A percentile compares a stretch with the other conserved stretches of the same genome.
Evolutionary conservation across 108 stramenopile genomes (phyloP).

Genomic region (Skeletonema marinoi): DNA sequence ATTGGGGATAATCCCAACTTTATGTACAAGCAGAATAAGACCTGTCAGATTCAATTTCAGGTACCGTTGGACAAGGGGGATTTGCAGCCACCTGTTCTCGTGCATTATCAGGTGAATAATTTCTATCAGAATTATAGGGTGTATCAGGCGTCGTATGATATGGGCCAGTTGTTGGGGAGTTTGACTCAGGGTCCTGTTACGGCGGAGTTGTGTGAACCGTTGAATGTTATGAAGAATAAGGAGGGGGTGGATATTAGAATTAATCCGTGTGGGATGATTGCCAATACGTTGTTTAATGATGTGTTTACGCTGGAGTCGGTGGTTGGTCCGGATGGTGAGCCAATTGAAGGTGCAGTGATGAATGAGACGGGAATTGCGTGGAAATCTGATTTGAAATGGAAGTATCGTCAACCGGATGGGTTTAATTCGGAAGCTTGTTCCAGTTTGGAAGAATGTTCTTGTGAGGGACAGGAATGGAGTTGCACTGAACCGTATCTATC

Average conservation of each 20-base stretch:
- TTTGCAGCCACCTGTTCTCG: conserved; percentile 89
- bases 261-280: conserved; percentile 98
- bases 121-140: conserved; percentile 98
- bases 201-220: conserved; percentile 55
- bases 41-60: conserved; percentile 44
- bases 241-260: conserved; percentile 39
- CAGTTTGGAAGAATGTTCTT: conserved; percentile 63
- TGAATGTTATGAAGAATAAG: conserved; percentile 55
- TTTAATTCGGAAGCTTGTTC: conserved; percentile 63
- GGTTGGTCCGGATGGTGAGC: conserved; percentile 40
- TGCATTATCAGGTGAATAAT: conserved; percentile 96
- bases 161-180: conserved; percentile 24
- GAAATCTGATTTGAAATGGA: conserved; percentile 89
- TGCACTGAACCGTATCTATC: conserved; percentile 61
- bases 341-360: conserved; percentile 56
- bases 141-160: conserved; percentile 24
- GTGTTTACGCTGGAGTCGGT: conserved; percentile 56
- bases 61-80: conserved; percentile 42
- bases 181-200: conserved; percentile 17
- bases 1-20: conserved; percentile 48
- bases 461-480: conserved; percentile 60
- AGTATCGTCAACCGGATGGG: conserved; percentile 84
- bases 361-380: conserved; percentile 94
- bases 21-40: conserved; percentile 44
- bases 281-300: conserved; percentile 98